These are phyloP conservation scores for Trametes sp. DNA, from an alignment of 1,284 basidiomycete genomes.

Conservation along the genomic window DNA sequence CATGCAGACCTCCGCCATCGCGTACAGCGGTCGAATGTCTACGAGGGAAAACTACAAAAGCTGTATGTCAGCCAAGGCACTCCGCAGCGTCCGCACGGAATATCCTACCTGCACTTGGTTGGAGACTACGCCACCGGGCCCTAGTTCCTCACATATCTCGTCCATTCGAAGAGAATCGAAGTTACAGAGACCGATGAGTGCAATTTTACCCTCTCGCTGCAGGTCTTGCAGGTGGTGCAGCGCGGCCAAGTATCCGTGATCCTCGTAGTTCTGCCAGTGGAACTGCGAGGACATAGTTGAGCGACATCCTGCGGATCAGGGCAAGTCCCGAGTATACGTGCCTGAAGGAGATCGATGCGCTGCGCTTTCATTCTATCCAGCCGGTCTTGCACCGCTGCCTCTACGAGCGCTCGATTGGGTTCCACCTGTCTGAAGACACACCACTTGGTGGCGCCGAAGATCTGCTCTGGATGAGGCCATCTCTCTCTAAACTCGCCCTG, in stretches of 20 bases:
- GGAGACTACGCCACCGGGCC: constrained; percentile 73
- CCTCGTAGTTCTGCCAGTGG: constrained; percentile 82
- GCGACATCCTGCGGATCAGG: background rate
- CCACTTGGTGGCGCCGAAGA: constrained; percentile 83
- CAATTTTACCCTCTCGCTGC: constrained; percentile 67
- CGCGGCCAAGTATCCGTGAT: constrained; percentile 71
- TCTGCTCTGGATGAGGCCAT: constrained; percentile 49
- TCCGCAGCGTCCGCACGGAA: background rate
- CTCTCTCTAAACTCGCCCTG: constrained; percentile 74
- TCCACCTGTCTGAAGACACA: constrained; percentile 71
- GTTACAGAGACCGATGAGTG: constrained; percentile 78
- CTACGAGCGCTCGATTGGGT: constrained; percentile 63
- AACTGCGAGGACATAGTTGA: constrained; percentile 55
- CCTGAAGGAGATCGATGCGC: constrained; percentile 77
- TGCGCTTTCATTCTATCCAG: constrained; percentile 58
- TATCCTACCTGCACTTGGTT: constrained; percentile 82
- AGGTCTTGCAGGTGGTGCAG: constrained; percentile 67
- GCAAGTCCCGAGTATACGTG: constrained; percentile 32
- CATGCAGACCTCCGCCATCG: constrained; percentile 78
- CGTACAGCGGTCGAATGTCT: constrained; percentile 77
- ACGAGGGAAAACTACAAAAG: constrained; percentile 77
- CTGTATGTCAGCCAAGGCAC: background rate
- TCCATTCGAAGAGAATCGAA: constrained; percentile 79
- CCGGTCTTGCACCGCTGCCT: constrained; percentile 73
- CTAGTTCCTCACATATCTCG: constrained; percentile 78